Evolutionary conservation across 345 rosid species (phyloP).

Genomic region (Isatis tinctoria): DNA sequence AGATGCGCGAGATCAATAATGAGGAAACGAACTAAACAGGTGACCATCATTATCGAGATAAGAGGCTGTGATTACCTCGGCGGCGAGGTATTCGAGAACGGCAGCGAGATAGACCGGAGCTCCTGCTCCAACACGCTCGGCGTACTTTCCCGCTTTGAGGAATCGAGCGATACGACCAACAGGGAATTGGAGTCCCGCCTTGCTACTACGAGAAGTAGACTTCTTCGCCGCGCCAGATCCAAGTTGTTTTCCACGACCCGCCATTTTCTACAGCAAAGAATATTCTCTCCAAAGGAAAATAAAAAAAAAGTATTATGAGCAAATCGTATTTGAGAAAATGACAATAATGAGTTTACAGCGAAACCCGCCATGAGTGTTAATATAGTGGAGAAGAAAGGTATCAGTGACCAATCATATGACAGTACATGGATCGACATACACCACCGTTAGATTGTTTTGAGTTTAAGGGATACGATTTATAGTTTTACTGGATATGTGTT

Average conservation of each 20-base stretch:
- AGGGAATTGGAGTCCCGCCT: slow-evolving; percentile 89
- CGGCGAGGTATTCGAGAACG: slow-evolving; percentile 91
- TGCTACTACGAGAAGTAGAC: slow-evolving; percentile 89
- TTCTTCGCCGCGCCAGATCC: slow-evolving; percentile 85
- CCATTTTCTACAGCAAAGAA: slow-evolving; percentile 37
- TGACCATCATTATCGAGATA: not conserved
- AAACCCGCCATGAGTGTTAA: slow-evolving; percentile 10
- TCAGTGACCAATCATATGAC: slow-evolving; percentile 34
- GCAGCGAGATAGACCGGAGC: slow-evolving; percentile 99
- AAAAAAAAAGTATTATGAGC: not conserved
- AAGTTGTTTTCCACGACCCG: slow-evolving; percentile 84
- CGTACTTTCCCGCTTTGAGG: slow-evolving; percentile 90
- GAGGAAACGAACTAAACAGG: no score
- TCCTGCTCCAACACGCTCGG: slow-evolving; percentile 96
- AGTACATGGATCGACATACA: slow-evolving; percentile 26
- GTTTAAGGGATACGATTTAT: slow-evolving; percentile 24
- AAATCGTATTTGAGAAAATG: not conserved
- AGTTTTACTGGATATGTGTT: not conserved
- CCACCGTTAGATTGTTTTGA: slow-evolving; percentile 34
- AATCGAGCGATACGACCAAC: slow-evolving; percentile 94
- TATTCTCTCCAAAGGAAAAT: not conserved
- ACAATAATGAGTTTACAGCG: not conserved
- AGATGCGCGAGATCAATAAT: not conserved
- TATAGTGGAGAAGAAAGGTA: slow-evolving; percentile 30
- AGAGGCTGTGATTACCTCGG: slow-evolving; percentile 48